A percentile compares a stretch with the other conserved stretches of the same genome.
phyloP scores from a whole-genome alignment of 768 basidiomycete species.

The Mycena vulgaris region DNA sequence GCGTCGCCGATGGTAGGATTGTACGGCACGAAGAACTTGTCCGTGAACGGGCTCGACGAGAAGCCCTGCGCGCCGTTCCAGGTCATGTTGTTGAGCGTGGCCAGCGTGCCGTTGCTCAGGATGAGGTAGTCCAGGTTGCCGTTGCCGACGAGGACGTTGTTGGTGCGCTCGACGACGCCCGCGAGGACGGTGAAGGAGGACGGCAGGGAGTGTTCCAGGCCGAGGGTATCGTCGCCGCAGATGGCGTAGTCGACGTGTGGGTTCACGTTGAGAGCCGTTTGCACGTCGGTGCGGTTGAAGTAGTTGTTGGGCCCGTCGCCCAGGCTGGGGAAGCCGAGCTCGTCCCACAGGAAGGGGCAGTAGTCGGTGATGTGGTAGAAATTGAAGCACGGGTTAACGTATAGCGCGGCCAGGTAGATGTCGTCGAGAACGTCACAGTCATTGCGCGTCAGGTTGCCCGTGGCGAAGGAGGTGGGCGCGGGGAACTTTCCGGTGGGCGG shows the following conservation, averaged over 20 bases:
- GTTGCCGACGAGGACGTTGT: constrained; percentile 16
- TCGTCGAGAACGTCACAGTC: constrained; percentile 13
- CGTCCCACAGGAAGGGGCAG: constrained; percentile 24
- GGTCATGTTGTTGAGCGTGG: constrained; percentile 27
- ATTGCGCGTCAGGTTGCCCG: constrained; percentile 13
- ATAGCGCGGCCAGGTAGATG: constrained; percentile 16
- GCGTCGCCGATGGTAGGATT: constrained; percentile 14
- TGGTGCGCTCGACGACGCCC: constrained; percentile 17
- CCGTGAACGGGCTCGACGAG: constrained; percentile 23
- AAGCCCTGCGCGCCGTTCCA: constrained; percentile 26
- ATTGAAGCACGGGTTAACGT: constrained; percentile 22
- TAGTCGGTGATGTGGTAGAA: constrained; percentile 26
- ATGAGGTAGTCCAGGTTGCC: constrained; percentile 23
- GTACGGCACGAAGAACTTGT: constrained; percentile 26
- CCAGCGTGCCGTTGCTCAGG: constrained; percentile 24
- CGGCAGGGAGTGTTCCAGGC: constrained; percentile 16
- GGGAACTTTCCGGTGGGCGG: constrained; percentile 26
- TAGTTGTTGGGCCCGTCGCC: constrained; percentile 19
- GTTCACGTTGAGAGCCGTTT: constrained; percentile 18
- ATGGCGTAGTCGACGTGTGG: constrained; percentile 10
- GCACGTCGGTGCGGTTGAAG: constrained; percentile 19
- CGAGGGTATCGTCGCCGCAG: constrained; percentile 14
- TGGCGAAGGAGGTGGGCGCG: constrained; percentile 19
- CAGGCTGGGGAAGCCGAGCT: constrained; percentile 7
- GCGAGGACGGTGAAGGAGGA: constrained; percentile 16